A percentile compares a stretch with the other conserved stretches of the same genome.
Evolutionary conservation across 208 protist species (phyloP).

Genomic region (Acanthamoeba lenticulata): DNA sequence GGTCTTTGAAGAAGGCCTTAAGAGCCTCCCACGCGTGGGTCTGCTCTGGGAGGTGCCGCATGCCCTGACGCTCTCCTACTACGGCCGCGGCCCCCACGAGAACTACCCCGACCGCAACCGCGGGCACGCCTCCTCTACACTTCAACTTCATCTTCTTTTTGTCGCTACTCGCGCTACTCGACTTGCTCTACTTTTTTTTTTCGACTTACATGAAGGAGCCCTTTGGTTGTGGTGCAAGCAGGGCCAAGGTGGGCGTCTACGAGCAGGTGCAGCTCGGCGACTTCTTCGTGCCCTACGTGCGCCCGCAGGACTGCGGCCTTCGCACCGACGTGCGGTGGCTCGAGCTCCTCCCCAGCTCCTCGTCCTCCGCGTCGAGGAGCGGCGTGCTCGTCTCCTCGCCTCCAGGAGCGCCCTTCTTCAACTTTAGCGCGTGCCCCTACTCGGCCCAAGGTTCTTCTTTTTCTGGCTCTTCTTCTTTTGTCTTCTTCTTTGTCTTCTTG

Average conservation of each 20-base stretch:
- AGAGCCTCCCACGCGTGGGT: neutral
- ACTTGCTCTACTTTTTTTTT: neutral
- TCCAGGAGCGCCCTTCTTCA: neutral
- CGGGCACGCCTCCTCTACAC: neutral
- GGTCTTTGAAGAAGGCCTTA: neutral
- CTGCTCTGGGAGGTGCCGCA: neutral
- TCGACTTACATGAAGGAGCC: neutral
- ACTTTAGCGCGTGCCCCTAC: neutral
- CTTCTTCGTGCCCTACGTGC: constrained; percentile 56
- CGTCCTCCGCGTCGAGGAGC: no score
- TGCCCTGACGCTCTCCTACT: neutral
- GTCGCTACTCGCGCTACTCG: neutral
- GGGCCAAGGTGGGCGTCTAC: constrained; percentile 38
- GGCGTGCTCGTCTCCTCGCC: neutral
- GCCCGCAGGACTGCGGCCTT: constrained; percentile 26
- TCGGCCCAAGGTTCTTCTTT: neutral
- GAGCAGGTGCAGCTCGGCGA: neutral
- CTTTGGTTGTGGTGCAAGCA: neutral
- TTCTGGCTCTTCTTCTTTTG: neutral
- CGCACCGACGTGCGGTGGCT: constrained; percentile 42
- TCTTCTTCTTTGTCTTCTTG: neutral
- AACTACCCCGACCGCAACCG: constrained; percentile 43
- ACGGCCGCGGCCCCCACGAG: constrained; percentile 55
- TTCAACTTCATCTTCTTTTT: neutral
- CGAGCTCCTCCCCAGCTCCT: neutral